Evolutionary conservation across 1,284 basidiomycete species (phyloP).

Genomic region (Ustilago shanxiensis): DNA sequence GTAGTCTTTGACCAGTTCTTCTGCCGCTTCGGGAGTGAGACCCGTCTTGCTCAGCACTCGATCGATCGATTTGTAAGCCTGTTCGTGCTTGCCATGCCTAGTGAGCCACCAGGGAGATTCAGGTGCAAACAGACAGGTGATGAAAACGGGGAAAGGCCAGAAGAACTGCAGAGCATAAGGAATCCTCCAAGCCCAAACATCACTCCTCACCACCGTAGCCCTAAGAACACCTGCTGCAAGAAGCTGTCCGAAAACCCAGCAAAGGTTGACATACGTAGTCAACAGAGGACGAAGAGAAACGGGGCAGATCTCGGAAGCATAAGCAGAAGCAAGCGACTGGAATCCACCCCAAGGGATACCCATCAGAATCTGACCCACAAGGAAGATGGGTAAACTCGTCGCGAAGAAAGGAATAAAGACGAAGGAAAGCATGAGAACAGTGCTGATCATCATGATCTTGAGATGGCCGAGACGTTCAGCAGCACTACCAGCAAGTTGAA

Average conservation of each 20-base stretch:
- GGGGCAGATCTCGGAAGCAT: slow-evolving; percentile 73
- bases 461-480: slow-evolving; percentile 41
- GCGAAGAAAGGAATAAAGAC: slow-evolving; percentile 71
- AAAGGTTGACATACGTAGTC: slow-evolving; percentile 73
- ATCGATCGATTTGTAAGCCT: slow-evolving; percentile 71
- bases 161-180: slow-evolving; percentile 72
- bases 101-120: slow-evolving; percentile 73
- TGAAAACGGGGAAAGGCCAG: slow-evolving; percentile 68
- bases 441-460: slow-evolving; percentile 45
- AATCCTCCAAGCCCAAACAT: slow-evolving; percentile 70
- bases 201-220: slow-evolving; percentile 61
- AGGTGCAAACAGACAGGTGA: slow-evolving; percentile 67
- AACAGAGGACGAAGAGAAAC: slow-evolving; percentile 72
- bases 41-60: slow-evolving; percentile 64
- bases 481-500: slow-evolving; percentile 39
- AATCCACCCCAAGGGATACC: slow-evolving; percentile 72
- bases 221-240: slow-evolving; percentile 72
- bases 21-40: slow-evolving; percentile 67
- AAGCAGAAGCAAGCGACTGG: slow-evolving; percentile 72
- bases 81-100: slow-evolving; percentile 71
- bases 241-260: slow-evolving; percentile 72
- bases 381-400: slow-evolving; percentile 68
- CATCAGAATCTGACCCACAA: slow-evolving; percentile 70
- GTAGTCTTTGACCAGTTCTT: slow-evolving; percentile 71
- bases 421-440: slow-evolving; percentile 61